These are phyloP conservation scores for Millerozyma miso DNA, from an alignment of 805 yeast species.

Conservation along the genomic window DNA sequence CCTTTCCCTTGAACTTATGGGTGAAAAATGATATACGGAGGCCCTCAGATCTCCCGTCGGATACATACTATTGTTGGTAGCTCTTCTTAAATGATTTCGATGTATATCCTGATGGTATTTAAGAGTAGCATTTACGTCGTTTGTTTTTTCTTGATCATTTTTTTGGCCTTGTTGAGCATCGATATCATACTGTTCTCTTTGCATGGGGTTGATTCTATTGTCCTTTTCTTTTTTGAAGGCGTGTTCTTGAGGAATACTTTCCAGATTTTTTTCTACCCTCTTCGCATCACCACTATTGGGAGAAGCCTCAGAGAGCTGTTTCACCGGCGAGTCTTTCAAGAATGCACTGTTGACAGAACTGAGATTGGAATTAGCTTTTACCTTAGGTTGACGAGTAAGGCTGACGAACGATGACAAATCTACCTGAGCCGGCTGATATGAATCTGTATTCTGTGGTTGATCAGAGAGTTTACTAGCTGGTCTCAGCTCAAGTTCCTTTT, in stretches of 20 bases:
- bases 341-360: not conserved
- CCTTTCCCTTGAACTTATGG: not conserved
- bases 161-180: not conserved
- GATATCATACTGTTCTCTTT: not conserved
- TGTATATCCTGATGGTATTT: conserved; percentile 16
- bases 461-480: conserved; percentile 4
- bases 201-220: not conserved
- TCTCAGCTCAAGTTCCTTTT: conserved; percentile 5
- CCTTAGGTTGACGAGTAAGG: conserved; percentile 40
- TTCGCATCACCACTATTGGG: not conserved
- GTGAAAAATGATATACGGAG: not conserved
- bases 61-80: not conserved
- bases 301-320: not conserved
- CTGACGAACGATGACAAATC: conserved; percentile 42
- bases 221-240: not conserved
- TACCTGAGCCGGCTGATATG: conserved; percentile 44
- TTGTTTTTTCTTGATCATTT: not conserved
- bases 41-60: not conserved
- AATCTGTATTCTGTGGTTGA: conserved; percentile 15
- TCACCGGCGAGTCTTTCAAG: not conserved
- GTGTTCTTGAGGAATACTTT: not conserved
- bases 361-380: not conserved
- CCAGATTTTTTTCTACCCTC: not conserved
- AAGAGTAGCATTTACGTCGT: conserved; percentile 3
- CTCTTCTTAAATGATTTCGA: conserved; percentile 9